Percentiles rank a stretch among this genome's conserved stretches.
Evolutionary conservation across 441 rosid genomes (phyloP).

Genomic region (Raphanus hybrid): DNA sequence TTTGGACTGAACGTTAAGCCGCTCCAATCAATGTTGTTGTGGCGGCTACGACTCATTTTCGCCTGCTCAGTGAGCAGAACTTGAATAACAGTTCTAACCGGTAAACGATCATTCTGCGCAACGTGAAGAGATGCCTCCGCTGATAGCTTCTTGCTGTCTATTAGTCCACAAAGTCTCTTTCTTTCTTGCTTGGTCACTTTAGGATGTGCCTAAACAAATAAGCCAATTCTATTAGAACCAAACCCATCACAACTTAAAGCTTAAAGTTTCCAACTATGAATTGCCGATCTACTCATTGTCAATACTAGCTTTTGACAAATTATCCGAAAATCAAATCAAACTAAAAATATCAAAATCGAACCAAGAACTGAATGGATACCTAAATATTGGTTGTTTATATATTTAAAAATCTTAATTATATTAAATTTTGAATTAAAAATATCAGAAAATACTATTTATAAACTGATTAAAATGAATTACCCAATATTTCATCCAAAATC

Average conservation of each 20-base stretch:
- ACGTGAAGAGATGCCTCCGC: slow-evolving; percentile 83
- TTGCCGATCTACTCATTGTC: not conserved
- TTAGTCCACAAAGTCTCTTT: slow-evolving; percentile 66
- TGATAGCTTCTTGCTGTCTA: slow-evolving; percentile 73
- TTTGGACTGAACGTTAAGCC: slow-evolving; percentile 63
- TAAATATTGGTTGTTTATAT: not conserved
- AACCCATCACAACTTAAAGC: slow-evolving; percentile 10
- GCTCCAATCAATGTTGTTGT: slow-evolving; percentile 59
- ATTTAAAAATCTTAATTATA: too few relatives aligned
- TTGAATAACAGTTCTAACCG: slow-evolving; percentile 76
- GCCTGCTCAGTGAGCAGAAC: slow-evolving; percentile 73
- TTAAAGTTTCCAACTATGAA: not conserved
- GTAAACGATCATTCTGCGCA: slow-evolving; percentile 82
- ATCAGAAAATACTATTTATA: not conserved
- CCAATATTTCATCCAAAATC: not conserved
- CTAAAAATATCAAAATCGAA: not conserved
- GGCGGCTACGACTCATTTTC: slow-evolving; percentile 49
- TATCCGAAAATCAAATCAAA: not conserved
- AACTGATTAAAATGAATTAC: not conserved
- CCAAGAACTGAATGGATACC: not conserved
- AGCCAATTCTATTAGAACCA: not conserved
- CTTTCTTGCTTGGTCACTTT: slow-evolving; percentile 72
- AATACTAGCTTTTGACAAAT: not conserved
- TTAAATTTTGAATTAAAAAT: not conserved
- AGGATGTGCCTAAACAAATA: slow-evolving; percentile 64